Percentiles rank a stretch among this genome's conserved stretches.
Evolutionary conservation across 495 filamentous ascomycete genomes (phyloP).

Genomic region (Penicillium subrubescens): DNA sequence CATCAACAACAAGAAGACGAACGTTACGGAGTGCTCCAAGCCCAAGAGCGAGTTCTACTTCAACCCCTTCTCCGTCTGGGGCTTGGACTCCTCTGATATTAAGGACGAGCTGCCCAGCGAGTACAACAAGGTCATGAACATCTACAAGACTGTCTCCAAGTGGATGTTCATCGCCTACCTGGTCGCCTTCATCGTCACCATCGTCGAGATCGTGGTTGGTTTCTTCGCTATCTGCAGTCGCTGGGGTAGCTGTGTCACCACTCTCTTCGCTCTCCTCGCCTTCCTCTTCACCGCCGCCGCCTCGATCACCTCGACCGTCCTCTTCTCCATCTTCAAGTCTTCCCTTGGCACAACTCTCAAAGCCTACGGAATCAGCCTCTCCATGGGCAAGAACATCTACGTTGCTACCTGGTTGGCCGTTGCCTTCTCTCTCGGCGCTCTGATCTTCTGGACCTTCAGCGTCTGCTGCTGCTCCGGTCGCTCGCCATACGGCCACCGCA

Average conservation of each 20-base stretch:
- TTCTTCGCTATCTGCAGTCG: conserved; percentile 68
- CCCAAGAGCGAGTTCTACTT: conserved; percentile 73
- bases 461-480: conserved; percentile 85
- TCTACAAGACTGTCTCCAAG: conserved; percentile 70
- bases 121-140: conserved; percentile 64
- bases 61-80: conserved; percentile 66
- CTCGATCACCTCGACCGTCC: conserved; percentile 57
- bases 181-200: conserved; percentile 69
- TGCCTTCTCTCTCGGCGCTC: conserved; percentile 69
- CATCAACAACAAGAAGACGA: conserved; percentile 49
- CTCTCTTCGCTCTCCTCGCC: conserved; percentile 65
- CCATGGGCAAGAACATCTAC: conserved; percentile 68
- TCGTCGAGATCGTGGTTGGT: conserved; percentile 69
- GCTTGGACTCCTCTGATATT: conserved; percentile 56
- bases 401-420: conserved; percentile 76
- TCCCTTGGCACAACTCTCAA: conserved; percentile 63
- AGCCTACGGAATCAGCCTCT: conserved; percentile 65
- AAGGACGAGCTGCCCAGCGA: conserved; percentile 63
- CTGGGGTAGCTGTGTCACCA: conserved; percentile 75
- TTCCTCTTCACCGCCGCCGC: conserved; percentile 60
- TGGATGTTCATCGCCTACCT: conserved; percentile 79
- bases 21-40: conserved; percentile 54
- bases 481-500: conserved; percentile 48
- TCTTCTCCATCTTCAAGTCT: conserved; percentile 61
- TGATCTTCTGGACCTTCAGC: conserved; percentile 87